A percentile compares a stretch with the other conserved stretches of the same genome.
These are phyloP conservation scores for Penicillium mononematosum DNA, from an alignment of 495 filamentous ascomycete species.

Conservation along the genomic window DNA sequence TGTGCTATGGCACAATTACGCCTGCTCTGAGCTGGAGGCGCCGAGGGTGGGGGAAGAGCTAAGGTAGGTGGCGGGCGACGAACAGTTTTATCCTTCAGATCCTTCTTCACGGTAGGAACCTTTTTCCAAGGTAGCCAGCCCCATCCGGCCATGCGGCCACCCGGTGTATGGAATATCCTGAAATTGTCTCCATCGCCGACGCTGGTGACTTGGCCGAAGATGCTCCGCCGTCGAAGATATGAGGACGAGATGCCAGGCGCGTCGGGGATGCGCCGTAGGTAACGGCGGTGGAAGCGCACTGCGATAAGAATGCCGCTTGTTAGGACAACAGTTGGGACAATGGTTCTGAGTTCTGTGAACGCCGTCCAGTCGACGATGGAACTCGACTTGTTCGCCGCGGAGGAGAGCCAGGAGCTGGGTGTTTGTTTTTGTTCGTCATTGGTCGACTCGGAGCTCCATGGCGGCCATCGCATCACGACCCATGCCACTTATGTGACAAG, in stretches of 20 bases:
- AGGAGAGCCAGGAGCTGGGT: constrained; percentile 14
- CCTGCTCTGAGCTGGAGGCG: not conserved
- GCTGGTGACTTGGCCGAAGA: constrained; percentile 84
- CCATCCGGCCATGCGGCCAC: constrained; percentile 84
- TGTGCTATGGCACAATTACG: not conserved
- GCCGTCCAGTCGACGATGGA: constrained; percentile 57
- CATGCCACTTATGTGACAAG: constrained; percentile 28
- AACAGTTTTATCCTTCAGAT: constrained; percentile 76
- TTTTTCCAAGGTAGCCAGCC: constrained; percentile 77
- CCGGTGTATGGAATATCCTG: constrained; percentile 88
- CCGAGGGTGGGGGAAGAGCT: not conserved
- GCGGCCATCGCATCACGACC: constrained; percentile 54
- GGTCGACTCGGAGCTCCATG: constrained; percentile 45
- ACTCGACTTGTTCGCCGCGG: constrained; percentile 17
- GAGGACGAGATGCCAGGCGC: constrained; percentile 66
- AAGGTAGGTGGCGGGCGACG: constrained; percentile 24
- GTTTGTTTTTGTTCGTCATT: constrained; percentile 29
- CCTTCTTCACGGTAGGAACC: constrained; percentile 64
- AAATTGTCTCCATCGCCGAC: constrained; percentile 98
- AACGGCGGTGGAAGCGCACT: constrained; percentile 55
- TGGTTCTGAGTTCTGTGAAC: constrained; percentile 62
- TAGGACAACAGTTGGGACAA: constrained; percentile 67
- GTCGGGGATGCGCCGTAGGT: constrained; percentile 77
- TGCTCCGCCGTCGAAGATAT: constrained; percentile 64
- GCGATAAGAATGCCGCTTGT: constrained; percentile 62